Evolutionary conservation across 1,284 basidiomycete species (phyloP).

Genomic region (Phylloporus gajari): DNA sequence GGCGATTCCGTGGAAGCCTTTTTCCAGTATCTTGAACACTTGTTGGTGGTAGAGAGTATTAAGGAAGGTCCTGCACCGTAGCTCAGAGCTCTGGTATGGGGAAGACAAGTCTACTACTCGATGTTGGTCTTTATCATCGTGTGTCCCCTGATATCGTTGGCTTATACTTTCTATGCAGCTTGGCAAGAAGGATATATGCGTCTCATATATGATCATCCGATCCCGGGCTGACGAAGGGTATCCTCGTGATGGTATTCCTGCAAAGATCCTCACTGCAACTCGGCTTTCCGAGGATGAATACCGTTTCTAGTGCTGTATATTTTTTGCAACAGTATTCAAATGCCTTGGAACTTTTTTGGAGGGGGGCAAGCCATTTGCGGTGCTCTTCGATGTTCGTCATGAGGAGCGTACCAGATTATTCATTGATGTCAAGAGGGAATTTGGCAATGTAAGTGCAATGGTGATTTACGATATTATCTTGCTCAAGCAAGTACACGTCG

Average conservation of each 20-base stretch:
- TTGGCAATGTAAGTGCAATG: neutral
- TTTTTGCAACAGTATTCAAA: neutral
- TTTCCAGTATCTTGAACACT: neutral
- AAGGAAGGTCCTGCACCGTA: neutral
- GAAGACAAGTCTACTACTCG: neutral
- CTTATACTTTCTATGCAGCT: neutral
- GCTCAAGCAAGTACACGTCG: neutral
- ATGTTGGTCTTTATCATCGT: neutral
- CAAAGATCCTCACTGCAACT: neutral
- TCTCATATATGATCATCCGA: neutral
- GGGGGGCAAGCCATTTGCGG: neutral
- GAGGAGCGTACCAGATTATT: neutral
- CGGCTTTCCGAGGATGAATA: neutral
- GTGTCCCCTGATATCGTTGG: neutral
- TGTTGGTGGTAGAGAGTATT: neutral
- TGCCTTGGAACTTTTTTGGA: neutral
- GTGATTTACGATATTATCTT: neutral
- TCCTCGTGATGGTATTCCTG: neutral
- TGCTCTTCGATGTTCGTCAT: neutral
- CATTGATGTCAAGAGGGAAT: neutral
- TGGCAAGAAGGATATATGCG: neutral
- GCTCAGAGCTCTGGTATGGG: neutral
- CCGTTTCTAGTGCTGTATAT: neutral
- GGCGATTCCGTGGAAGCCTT: neutral
- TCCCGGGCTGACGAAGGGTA: neutral